phyloP scores from a whole-genome alignment of 1,139 yeast genomes.

The Kodamaea plutei region DNA sequence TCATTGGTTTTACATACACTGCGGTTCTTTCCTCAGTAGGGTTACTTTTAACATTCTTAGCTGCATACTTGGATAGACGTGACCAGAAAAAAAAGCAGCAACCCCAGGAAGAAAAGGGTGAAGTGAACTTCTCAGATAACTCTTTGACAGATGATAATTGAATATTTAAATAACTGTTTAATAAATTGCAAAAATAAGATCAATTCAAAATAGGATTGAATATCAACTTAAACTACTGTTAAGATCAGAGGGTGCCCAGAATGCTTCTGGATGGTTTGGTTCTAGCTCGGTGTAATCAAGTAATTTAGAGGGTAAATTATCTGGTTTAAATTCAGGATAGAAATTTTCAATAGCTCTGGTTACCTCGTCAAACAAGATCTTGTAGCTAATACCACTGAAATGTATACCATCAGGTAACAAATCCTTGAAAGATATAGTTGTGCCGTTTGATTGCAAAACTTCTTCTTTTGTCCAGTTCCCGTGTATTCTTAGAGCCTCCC shows the following conservation, averaged over 20 bases:
- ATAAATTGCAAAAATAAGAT: too few relatives aligned
- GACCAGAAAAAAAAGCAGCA: too few relatives aligned
- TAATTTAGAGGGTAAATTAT: constrained; percentile 26
- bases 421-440: constrained; percentile 1
- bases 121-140: too few relatives aligned
- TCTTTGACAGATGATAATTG: too few relatives aligned
- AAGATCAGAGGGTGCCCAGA: too few relatives aligned
- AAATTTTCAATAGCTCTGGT: constrained; percentile 29
- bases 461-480: constrained; percentile 18
- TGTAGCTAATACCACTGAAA: constrained; percentile 57
- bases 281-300: constrained; percentile 24
- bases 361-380: constrained; percentile 44
- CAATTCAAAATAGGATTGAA: too few relatives aligned
- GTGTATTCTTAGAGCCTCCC: constrained; percentile 36
- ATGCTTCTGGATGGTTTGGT: too few relatives aligned
- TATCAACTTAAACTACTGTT: too few relatives aligned
- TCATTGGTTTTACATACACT: constrained; percentile 22
- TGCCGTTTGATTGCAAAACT: constrained; percentile 7
- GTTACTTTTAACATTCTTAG: constrained; percentile 18
- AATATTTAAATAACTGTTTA: too few relatives aligned
- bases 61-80: constrained; percentile 27
- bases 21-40: constrained; percentile 20
- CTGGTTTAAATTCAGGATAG: constrained; percentile 49
- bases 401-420: constrained; percentile 60
- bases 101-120: too few relatives aligned